These are phyloP conservation scores for Syzygium malaccense DNA, from an alignment of 441 rosid genomes.

Conservation along the genomic window DNA sequence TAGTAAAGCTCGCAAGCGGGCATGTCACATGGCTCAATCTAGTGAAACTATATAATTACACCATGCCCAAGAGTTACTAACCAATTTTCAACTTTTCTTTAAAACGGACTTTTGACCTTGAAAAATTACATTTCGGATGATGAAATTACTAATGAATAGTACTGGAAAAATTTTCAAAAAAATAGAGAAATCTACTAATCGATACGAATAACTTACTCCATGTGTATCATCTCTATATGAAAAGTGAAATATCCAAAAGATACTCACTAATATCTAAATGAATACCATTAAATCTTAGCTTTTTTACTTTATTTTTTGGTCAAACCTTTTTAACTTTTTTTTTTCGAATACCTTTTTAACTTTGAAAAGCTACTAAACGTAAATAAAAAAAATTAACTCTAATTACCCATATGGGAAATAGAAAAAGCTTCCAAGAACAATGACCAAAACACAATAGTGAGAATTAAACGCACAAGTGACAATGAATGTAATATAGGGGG, in stretches of 20 bases:
- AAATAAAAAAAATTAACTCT: not conserved
- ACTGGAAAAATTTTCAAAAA: rapidly evolving
- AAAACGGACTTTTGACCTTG: rapidly evolving
- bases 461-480: not conserved
- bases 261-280: not conserved
- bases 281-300: not conserved
- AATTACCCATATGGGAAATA: not conserved
- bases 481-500: not conserved
- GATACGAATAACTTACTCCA: not conserved
- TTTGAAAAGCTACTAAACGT: not conserved
- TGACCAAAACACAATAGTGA: not conserved
- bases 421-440: not conserved
- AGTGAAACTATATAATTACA: not conserved
- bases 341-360: not conserved
- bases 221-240: not conserved
- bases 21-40: not conserved
- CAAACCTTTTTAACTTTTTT: not conserved
- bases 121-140: not conserved
- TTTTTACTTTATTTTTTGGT: too few species aligned
- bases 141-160: not conserved
- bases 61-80: not conserved
- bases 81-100: not conserved
- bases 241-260: not conserved
- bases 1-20: rapidly evolving
- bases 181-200: not conserved